Conservation (phyloP, 169 alveolate genomes). For the Cryptosporidium canis region DNA sequence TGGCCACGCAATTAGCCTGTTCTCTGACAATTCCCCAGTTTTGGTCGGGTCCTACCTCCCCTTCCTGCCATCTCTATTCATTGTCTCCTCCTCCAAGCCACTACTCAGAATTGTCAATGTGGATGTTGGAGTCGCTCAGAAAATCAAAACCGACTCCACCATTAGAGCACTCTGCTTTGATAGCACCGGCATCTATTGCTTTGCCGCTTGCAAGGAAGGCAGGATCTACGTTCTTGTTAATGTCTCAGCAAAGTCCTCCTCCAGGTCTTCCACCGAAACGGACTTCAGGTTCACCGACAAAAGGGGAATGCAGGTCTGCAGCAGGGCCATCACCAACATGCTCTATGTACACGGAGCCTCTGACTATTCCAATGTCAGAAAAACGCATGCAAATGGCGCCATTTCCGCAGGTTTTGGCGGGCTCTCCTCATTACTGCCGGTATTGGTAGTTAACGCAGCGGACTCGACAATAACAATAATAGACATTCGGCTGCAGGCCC, state of each 20-base stretch:
- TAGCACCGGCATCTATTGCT: slow-evolving; percentile 82
- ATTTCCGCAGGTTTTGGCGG: slow-evolving; percentile 78
- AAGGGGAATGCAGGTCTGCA: slow-evolving; percentile 78
- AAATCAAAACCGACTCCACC: slow-evolving; percentile 84
- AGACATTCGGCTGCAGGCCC: slow-evolving; percentile 66
- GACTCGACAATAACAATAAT: background rate
- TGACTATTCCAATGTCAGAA: slow-evolving; percentile 25
- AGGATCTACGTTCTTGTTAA: slow-evolving; percentile 77
- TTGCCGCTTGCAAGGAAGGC: slow-evolving; percentile 86
- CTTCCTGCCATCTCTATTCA: slow-evolving; percentile 81
- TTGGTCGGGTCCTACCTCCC: slow-evolving; percentile 82
- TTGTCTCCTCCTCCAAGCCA: slow-evolving; percentile 84
- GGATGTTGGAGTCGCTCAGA: slow-evolving; percentile 85
- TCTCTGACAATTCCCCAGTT: slow-evolving; percentile 85
- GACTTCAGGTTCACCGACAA: slow-evolving; percentile 73
- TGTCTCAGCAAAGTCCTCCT: slow-evolving; percentile 45
- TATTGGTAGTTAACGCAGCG: slow-evolving; percentile 83
- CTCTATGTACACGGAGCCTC: slow-evolving; percentile 80
- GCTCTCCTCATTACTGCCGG: slow-evolving; percentile 81
- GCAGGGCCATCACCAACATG: slow-evolving; percentile 82
- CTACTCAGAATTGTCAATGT: slow-evolving; percentile 83
- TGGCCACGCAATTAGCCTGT: slow-evolving; percentile 84
- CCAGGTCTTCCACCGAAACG: slow-evolving; percentile 78
- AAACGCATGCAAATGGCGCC: slow-evolving; percentile 75
- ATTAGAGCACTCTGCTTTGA: slow-evolving; percentile 84